Conservation (phyloP, 2,329 filamentous ascomycete genomes). For the Fusarium agapanthi region DNA sequence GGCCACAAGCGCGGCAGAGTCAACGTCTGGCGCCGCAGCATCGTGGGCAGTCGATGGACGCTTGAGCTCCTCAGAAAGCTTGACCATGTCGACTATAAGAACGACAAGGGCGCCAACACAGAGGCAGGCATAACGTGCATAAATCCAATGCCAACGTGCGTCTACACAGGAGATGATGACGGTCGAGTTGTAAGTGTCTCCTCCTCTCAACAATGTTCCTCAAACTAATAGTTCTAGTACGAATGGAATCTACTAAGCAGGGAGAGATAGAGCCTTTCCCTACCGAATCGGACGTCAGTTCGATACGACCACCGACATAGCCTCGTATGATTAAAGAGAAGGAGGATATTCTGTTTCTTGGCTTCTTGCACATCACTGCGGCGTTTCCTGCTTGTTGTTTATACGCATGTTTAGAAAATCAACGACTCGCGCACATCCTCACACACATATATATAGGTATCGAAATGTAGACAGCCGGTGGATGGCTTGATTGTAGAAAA, state of each 20-base stretch:
- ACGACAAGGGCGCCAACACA: slow-evolving; percentile 65
- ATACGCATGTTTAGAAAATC: slow-evolving; percentile 29
- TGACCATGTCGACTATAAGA: slow-evolving; percentile 77
- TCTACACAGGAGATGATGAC: slow-evolving; percentile 95
- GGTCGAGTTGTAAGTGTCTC: slow-evolving; percentile 77
- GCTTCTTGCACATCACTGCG: slow-evolving; percentile 22
- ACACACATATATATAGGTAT: slow-evolving; percentile 23
- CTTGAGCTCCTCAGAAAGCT: slow-evolving; percentile 82
- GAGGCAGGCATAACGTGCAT: slow-evolving; percentile 86
- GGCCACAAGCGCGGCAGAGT: slow-evolving; percentile 86
- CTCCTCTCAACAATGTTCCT: not conserved
- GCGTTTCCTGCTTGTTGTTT: slow-evolving; percentile 21
- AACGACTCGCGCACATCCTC: slow-evolving; percentile 21
- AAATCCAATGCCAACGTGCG: slow-evolving; percentile 79
- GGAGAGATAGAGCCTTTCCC: slow-evolving; percentile 59
- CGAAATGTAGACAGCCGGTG: slow-evolving; percentile 13
- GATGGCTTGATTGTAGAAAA: slow-evolving; percentile 27
- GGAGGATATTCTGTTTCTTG: slow-evolving; percentile 6
- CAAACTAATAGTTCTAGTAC: slow-evolving; percentile 55
- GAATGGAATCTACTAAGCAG: slow-evolving; percentile 70
- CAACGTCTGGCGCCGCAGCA: slow-evolving; percentile 74
- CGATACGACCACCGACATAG: slow-evolving; percentile 24
- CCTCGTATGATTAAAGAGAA: slow-evolving; percentile 15
- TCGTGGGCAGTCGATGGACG: slow-evolving; percentile 70
- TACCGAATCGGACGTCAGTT: slow-evolving; percentile 27